Percentiles rank a stretch among this genome's conserved stretches.
Evolutionary conservation across 1,284 basidiomycete genomes (phyloP).

Genomic region (Austropuccinia psidii): DNA sequence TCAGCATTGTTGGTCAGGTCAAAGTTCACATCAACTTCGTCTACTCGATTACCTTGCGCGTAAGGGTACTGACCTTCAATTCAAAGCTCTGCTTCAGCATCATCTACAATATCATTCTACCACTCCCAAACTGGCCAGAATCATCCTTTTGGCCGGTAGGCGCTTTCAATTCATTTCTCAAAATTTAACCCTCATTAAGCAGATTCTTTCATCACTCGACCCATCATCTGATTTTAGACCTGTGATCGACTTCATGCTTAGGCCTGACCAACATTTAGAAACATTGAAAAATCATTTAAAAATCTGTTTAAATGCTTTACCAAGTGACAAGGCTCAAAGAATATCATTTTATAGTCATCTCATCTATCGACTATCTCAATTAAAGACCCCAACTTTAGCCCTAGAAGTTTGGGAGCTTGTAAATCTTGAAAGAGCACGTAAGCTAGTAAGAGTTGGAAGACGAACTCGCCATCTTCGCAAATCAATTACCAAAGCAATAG

Average conservation of each 20-base stretch:
- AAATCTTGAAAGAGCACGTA: not conserved
- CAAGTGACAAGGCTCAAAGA: not conserved
- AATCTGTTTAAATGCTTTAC: slow-evolving; percentile 6
- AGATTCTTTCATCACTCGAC: not conserved
- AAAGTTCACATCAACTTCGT: not conserved
- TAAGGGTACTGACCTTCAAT: not conserved
- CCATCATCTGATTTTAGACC: not conserved
- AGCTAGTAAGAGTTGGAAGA: not conserved
- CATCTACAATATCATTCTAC: not conserved
- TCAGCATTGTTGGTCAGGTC: not conserved
- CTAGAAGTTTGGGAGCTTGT: not conserved
- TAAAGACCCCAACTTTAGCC: not conserved
- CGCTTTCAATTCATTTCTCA: not conserved
- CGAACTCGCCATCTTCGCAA: not conserved
- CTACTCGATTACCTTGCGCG: slow-evolving; percentile 9
- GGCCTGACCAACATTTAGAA: not conserved
- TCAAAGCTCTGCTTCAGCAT: not conserved
- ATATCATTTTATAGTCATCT: not conserved
- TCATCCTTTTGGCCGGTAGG: slow-evolving; percentile 1
- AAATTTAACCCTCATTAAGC: slow-evolving; percentile 1
- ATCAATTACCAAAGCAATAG: not conserved
- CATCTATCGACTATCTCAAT: slow-evolving; percentile 3
- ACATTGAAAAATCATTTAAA: not conserved
- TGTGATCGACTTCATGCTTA: slow-evolving; percentile 21
- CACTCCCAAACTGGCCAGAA: not conserved